phyloP scores from a whole-genome alignment of 2,329 filamentous ascomycete genomes.

The Spiromastix sp. region DNA sequence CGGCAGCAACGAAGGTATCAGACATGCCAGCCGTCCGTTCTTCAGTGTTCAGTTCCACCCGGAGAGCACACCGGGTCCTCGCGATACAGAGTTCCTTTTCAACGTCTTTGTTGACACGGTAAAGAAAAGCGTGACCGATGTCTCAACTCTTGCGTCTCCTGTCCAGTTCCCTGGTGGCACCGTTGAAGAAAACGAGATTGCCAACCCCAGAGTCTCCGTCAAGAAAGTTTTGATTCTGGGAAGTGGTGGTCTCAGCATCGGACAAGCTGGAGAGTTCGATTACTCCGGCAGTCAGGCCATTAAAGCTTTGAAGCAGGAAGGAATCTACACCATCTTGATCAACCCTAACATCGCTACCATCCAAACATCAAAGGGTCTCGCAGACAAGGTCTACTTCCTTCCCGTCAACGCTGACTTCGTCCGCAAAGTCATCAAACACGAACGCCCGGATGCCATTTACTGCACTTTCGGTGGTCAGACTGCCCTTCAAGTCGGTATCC shows the following conservation, averaged over 20 bases:
- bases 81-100: conserved; percentile 93
- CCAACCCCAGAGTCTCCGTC: conserved; percentile 68
- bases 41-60: conserved; percentile 99
- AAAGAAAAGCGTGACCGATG: conserved; percentile 56
- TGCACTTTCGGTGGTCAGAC: conserved; percentile 97
- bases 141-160: conserved; percentile 56
- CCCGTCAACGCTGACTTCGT: conserved; percentile 96
- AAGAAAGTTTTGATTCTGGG: conserved; percentile 94
- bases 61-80: conserved; percentile 88
- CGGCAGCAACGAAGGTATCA: conserved; percentile 94
- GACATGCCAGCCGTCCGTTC: conserved; percentile 73
- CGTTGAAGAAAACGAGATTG: conserved; percentile 63
- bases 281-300: conserved; percentile 98
- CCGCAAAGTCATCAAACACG: conserved; percentile 90
- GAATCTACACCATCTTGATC: conserved; percentile 95
- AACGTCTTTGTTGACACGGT: conserved; percentile 92
- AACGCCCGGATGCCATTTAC: conserved; percentile 93
- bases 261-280: conserved; percentile 96
- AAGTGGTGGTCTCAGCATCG: conserved; percentile 90
- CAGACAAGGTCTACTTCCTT: conserved; percentile 97
- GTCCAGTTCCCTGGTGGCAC: conserved; percentile 83
- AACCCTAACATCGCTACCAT: conserved; percentile 99
- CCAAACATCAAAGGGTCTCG: conserved; percentile 93
- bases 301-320: conserved; percentile 95
- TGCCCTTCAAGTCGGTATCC: conserved; percentile 89